Evolutionary conservation across 2,329 filamentous ascomycete genomes (phyloP).

Genomic region (Microdochium nivale): DNA sequence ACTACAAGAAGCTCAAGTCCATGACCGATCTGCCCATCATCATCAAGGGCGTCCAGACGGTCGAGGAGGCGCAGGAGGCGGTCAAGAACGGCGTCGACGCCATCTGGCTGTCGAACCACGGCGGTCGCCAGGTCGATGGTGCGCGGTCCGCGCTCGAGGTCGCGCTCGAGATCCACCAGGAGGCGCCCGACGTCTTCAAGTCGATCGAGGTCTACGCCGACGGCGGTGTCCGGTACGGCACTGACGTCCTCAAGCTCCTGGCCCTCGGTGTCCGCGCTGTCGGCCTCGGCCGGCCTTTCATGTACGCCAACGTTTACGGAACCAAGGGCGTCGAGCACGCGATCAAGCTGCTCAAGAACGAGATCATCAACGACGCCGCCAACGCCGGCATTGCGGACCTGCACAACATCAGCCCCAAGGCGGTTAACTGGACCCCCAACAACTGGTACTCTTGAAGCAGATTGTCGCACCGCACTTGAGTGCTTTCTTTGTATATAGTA

Average conservation of each 20-base stretch:
- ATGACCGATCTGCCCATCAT: constrained; percentile 18
- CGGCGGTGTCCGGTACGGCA: constrained; percentile 23
- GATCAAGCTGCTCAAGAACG: constrained; percentile 33
- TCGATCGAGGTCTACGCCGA: constrained; percentile 22
- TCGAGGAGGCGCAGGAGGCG: constrained; percentile 20
- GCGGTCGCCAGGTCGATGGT: constrained; percentile 23
- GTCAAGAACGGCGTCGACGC: constrained; percentile 16
- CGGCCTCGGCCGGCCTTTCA: constrained; percentile 33
- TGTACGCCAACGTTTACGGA: constrained; percentile 40
- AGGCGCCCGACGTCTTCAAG: constrained; percentile 19
- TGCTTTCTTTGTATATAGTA: neutral
- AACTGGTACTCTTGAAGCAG: neutral
- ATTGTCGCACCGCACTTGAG: neutral
- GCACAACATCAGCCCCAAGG: constrained; percentile 12
- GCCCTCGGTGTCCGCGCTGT: constrained; percentile 23
- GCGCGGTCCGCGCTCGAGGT: constrained; percentile 19
- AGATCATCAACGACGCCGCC: constrained; percentile 24
- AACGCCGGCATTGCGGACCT: constrained; percentile 18
- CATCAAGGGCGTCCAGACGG: constrained; percentile 23
- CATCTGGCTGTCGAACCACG: constrained; percentile 26
- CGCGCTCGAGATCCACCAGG: constrained; percentile 16
- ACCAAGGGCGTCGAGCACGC: constrained; percentile 30
- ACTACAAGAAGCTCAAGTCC: constrained; percentile 12
- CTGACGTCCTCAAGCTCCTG: constrained; percentile 23
- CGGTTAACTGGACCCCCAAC: constrained; percentile 3